A percentile compares a stretch with the other conserved stretches of the same genome.
Conservation (phyloP, 148 eudicot genomes). For the Rhododendron griersonianum region DNA sequence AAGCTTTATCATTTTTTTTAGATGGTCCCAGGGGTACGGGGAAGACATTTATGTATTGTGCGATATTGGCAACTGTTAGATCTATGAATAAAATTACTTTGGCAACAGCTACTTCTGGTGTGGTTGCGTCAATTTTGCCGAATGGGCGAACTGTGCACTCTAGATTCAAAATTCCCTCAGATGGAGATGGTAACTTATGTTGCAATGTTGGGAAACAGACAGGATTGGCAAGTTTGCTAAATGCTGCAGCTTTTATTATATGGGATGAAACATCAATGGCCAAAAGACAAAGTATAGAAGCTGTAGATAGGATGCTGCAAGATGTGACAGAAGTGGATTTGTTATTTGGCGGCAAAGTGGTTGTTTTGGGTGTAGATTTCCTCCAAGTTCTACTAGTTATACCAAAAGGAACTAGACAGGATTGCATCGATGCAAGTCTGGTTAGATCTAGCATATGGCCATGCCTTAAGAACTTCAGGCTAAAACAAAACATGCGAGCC, state of each 20-base stretch:
- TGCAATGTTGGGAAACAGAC: neutral
- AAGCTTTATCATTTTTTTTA: neutral
- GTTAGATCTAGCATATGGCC: neutral
- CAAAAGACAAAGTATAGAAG: neutral
- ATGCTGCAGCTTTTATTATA: neutral
- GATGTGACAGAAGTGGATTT: neutral
- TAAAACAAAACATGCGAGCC: neutral
- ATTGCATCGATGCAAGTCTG: neutral
- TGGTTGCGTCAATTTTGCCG: neutral
- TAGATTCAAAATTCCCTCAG: neutral
- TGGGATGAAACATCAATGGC: neutral
- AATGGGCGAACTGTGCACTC: neutral
- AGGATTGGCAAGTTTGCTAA: neutral
- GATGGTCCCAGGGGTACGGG: neutral
- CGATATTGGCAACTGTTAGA: neutral
- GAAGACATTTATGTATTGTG: neutral
- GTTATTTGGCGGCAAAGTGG: neutral
- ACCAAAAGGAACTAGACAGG: too few relatives aligned
- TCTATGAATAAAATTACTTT: neutral
- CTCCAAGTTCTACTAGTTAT: too few relatives aligned
- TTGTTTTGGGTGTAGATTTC: neutral
- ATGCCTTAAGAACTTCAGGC: too few relatives aligned
- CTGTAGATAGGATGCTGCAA: accelerated
- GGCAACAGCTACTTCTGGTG: neutral
- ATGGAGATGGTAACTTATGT: neutral